phyloP scores from a whole-genome alignment of 2,329 filamentous ascomycete species.

The Neofusicoccum kwambonambiense region DNA sequence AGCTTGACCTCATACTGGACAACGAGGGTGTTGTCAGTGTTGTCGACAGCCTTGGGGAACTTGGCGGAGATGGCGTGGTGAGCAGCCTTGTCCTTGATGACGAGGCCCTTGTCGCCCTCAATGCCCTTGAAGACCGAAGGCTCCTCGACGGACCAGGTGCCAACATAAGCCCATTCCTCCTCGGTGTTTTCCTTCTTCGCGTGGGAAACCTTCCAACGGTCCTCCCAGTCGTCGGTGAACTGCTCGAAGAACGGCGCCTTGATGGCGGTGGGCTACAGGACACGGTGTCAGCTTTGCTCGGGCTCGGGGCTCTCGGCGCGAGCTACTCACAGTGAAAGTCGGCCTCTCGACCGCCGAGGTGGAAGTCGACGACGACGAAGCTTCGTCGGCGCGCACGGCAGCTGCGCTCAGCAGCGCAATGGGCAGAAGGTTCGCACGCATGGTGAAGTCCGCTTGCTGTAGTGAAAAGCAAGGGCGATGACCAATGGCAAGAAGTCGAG shows the following conservation, averaged over 20 bases:
- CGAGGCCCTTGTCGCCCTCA: conserved; percentile 91
- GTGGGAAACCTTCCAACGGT: conserved; percentile 89
- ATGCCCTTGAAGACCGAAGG: conserved; percentile 87
- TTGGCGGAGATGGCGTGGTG: conserved; percentile 99
- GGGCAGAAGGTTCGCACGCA: conserved; percentile 81
- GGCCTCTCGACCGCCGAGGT: conserved; percentile 59
- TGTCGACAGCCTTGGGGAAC: conserved; percentile 93
- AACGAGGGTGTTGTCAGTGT: conserved; percentile 95
- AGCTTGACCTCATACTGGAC: conserved; percentile 99
- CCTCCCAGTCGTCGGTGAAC: conserved; percentile 95
- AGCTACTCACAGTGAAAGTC: conserved; percentile 76
- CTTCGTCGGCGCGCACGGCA: conserved; percentile 68
- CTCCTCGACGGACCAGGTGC: conserved; percentile 96
- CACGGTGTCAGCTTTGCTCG: conserved; percentile 22
- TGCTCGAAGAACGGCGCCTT: conserved; percentile 97
- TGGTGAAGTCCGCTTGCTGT: conserved; percentile 47
- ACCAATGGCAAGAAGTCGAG: conserved; percentile 13
- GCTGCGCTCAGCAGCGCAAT: conserved; percentile 69
- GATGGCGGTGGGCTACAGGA: conserved; percentile 74
- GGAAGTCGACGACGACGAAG: conserved; percentile 39
- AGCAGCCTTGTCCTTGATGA: conserved; percentile 95
- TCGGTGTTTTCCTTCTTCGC: conserved; percentile 93
- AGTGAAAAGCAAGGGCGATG: conserved; percentile 11
- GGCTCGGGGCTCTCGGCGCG: conserved; percentile 2
- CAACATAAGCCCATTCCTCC: conserved; percentile 92